Percentiles rank a stretch among this genome's conserved stretches.
phyloP scores from a whole-genome alignment of 371 early-diverging fungal genomes.

The Mortierella sp. region DNA sequence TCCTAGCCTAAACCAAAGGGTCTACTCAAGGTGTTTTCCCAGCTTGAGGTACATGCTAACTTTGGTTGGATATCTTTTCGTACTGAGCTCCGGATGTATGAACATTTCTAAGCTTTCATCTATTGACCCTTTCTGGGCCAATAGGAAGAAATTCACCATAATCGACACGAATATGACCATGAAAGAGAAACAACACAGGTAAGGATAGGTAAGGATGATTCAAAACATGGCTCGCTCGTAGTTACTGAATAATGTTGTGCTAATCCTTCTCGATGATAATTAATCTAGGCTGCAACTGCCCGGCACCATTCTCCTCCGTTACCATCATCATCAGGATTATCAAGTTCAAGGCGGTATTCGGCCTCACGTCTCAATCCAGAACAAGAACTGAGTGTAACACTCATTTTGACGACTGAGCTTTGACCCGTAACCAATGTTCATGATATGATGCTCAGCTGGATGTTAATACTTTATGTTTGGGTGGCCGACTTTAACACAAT shows the following conservation, averaged over 20 bases:
- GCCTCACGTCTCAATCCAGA: conserved; percentile 40
- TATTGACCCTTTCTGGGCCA: too few species aligned
- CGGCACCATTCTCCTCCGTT: conserved; percentile 9
- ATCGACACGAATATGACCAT: conserved; percentile 50
- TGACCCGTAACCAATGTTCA: not conserved
- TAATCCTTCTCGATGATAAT: not conserved
- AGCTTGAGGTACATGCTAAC: conserved; percentile 34
- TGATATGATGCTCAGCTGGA: not conserved
- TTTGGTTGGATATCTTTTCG: not conserved
- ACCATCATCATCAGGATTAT: not conserved
- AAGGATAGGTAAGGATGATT: conserved; percentile 25
- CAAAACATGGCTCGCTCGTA: not conserved
- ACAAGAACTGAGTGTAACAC: conserved; percentile 32
- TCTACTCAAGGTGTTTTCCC: conserved; percentile 46
- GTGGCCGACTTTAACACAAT: not conserved
- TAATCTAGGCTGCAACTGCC: conserved; percentile 11
- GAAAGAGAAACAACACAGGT: conserved; percentile 51
- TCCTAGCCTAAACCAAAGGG: conserved; percentile 49
- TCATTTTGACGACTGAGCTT: not conserved
- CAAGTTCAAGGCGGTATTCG: not conserved
- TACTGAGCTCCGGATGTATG: not conserved
- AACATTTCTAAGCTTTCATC: too few species aligned
- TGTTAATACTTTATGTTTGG: not conserved
- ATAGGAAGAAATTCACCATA: conserved; percentile 48
- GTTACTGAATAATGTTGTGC: too few species aligned